Evolutionary conservation across 2,329 filamentous ascomycete species (phyloP), one percentile per base, ranked within the genome.

Genomic region (Tolypocladium ophioglossoides): DNA sequence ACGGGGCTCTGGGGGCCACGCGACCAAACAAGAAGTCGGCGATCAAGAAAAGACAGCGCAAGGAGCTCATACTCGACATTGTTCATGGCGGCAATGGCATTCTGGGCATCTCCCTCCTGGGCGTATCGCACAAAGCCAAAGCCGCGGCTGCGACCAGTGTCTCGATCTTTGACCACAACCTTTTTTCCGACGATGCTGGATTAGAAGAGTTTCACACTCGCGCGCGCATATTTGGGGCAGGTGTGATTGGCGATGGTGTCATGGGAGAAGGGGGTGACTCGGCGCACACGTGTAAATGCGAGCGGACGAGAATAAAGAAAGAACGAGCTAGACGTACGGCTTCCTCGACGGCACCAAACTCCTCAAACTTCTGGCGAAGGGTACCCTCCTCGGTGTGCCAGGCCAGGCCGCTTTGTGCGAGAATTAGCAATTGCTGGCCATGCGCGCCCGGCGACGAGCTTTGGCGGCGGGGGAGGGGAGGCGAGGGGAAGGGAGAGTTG

Each of bases 121-220:
- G 82, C 75, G 74, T 92, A 99, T 64, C 91, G 88, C 59, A 99
- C 92, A 71, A 97, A 97, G 50, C 94, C 94, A 71, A 97, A 99
- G 57, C 94, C 94, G 71, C 94, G 89, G 79, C 91, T 96, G 71
- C 92, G 90, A 65, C 90, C 89, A 66, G 92, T 96, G 69, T 97
- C 92, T 66, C 91, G 89, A 72, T 99, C 92, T 77, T 96, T 97
- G 66, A 97, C 91, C 62, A 99, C 92, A 59, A 96, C 89, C 92
- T 97, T 66, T 50, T 54, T 9, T 11, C 52, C 35, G 40, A 54
- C 50, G 54, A 49, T 39, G 35, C 35, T 37, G 57, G 50, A 53
- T 63, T 59, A 62, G 60, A 61, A 58, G 48, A 51, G 6, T 32
- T 47, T 50, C 47, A n/a, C 41, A 47, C 59, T 63, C 50, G 56